phyloP scores from a whole-genome alignment of 2,329 filamentous ascomycete genomes.

The Tothia fuscella region DNA sequence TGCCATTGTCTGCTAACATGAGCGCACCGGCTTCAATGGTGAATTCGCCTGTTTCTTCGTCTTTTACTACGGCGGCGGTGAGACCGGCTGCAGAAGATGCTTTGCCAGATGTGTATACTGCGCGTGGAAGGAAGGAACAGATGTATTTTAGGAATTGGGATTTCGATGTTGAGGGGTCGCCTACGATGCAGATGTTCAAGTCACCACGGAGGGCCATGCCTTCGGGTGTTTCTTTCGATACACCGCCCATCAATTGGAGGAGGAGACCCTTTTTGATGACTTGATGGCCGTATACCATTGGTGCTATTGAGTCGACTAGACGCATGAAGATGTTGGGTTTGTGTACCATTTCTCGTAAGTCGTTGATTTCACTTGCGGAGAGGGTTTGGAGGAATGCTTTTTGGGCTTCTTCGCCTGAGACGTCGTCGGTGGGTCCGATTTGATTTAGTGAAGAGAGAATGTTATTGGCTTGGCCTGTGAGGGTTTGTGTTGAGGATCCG shows the following conservation, averaged over 20 bases:
- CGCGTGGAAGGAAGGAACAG: slow-evolving; percentile 88
- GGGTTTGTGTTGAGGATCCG: slow-evolving; percentile 54
- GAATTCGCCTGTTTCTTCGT: slow-evolving; percentile 96
- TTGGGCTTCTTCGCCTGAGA: slow-evolving; percentile 74
- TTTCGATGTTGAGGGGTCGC: slow-evolving; percentile 93
- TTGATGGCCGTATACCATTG: slow-evolving; percentile 94
- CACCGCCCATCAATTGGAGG: slow-evolving; percentile 90
- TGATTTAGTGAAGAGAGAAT: slow-evolving; percentile 77
- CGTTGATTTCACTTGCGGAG: slow-evolving; percentile 76
- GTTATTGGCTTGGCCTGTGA: slow-evolving; percentile 66
- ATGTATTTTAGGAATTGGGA: slow-evolving; percentile 91
- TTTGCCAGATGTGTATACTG: slow-evolving; percentile 96
- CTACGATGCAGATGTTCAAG: slow-evolving; percentile 97
- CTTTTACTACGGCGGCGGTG: slow-evolving; percentile 92
- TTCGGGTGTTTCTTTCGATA: slow-evolving; percentile 81
- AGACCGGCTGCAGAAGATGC: slow-evolving; percentile 95
- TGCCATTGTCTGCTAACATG: slow-evolving; percentile 93
- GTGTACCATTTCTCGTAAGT: slow-evolving; percentile 86
- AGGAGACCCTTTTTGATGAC: slow-evolving; percentile 96
- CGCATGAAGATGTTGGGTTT: slow-evolving; percentile 90
- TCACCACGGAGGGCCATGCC: slow-evolving; percentile 94
- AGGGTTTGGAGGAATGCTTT: slow-evolving; percentile 77
- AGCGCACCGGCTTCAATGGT: slow-evolving; percentile 96
- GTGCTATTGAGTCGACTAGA: slow-evolving; percentile 84
- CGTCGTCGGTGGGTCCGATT: slow-evolving; percentile 45